A percentile compares a stretch with the other conserved stretches of the same genome.
phyloP scores from a whole-genome alignment of 2,329 filamentous ascomycete species.

The Aspergillus felis region DNA sequence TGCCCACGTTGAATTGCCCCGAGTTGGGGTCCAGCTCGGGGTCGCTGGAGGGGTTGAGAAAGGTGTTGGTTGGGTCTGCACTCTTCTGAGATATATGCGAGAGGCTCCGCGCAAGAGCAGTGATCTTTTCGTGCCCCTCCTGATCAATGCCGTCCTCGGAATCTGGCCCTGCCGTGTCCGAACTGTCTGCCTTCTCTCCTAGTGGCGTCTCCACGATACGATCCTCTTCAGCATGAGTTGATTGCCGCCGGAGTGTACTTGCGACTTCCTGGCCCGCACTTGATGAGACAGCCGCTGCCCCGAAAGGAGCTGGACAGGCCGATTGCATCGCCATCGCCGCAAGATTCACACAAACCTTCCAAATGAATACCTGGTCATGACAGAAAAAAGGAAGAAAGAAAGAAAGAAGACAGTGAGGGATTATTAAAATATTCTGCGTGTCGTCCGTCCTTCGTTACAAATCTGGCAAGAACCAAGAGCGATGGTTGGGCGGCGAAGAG shows the following conservation, averaged over 20 bases:
- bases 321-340: conserved; percentile 11
- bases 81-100: conserved; percentile 27
- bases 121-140: conserved; percentile 23
- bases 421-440: neutral
- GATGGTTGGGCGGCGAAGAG: neutral
- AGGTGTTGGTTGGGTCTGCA: conserved; percentile 30
- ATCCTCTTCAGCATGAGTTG: conserved; percentile 1
- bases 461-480: neutral
- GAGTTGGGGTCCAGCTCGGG: conserved; percentile 41
- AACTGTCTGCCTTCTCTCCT: conserved; percentile 19
- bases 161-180: conserved; percentile 19
- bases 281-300: conserved; percentile 8
- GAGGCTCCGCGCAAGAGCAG: conserved; percentile 27
- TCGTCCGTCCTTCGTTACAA: neutral
- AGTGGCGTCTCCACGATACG: neutral
- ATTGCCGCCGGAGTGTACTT: conserved; percentile 5
- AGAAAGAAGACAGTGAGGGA: neutral
- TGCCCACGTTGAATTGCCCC: conserved; percentile 39
- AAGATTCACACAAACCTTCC: neutral
- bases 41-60: conserved; percentile 30
- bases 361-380: neutral
- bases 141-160: conserved; percentile 23
- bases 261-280: conserved; percentile 3
- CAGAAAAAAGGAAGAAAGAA: neutral
- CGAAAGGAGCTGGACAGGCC: conserved; percentile 17